Base-by-base conservation (phyloP, 306 rosid genomes). In the Prunus mira region DNA sequence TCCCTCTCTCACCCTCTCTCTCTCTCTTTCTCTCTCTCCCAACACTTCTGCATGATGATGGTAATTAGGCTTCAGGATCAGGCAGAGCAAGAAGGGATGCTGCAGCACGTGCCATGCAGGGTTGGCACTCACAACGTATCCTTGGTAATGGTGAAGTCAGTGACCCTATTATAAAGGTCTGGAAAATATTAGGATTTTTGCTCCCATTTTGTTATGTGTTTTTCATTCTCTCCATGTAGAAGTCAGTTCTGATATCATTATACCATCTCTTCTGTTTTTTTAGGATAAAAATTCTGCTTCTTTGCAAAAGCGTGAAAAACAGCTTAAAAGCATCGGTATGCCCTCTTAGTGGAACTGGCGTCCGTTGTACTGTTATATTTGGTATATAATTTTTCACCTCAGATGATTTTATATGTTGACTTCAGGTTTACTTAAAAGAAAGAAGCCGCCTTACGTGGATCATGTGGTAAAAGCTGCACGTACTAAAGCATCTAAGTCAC, bases 101-200 rank as follows among this genome's bases (percentile, higher is more conserved):
- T 76, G 99, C 99, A 17, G 91, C 97, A 83, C 96, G 97, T 57
- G 99, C 99, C 69, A 96, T 96, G 99, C 98, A 91, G 75, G 98
- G 99, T 80, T 93, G 99, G 99, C 99, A 96, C 80, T 96, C 99
- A 20, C 97, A 94, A 57, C 96, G 97, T 71, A 90, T 96, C 82
- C 92, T 91, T 65, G 97, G 96, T 78, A 89, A 91, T 68, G 99
- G 98, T 76, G 98, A 92, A 92, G 98, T 92, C 78, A 88, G 96
- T 80, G 99, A 92, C 75, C 99, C 99, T 28, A 88, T 92, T 73
- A 91, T 92, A 57, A 95, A 92, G 97, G 99, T 95, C 45, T 81
- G 86, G 46, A 73, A 72, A 52, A 82, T 64, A 72, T 80, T 66
- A 72, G 70, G 52, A 57, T 74, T 27, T 73, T 43, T 52, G 71